A percentile compares a stretch with the other conserved stretches of the same genome.
Evolutionary conservation across 306 rosid genomes (phyloP).

Genomic region (Luffa acutangula): DNA sequence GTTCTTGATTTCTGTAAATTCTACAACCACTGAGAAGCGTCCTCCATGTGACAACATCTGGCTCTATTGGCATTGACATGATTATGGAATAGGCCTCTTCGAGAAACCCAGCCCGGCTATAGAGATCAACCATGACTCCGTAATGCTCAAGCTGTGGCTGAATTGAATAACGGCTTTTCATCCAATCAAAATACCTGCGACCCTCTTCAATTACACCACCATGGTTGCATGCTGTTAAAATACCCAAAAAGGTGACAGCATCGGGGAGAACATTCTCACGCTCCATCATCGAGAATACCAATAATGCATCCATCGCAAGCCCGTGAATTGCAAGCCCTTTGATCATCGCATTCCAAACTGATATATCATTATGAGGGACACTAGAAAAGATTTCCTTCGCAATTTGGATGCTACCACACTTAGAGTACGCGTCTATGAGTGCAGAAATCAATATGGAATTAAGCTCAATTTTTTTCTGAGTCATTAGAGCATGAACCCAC

Average conservation of each 20-base stretch:
- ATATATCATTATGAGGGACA: slow-evolving; percentile 28
- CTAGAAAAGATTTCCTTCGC: slow-evolving; percentile 35
- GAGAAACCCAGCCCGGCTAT: slow-evolving; percentile 50
- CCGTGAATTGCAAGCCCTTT: slow-evolving; percentile 62
- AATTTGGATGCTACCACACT: slow-evolving; percentile 49
- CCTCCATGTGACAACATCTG: slow-evolving; percentile 67
- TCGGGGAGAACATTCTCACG: slow-evolving; percentile 39
- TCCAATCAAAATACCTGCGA: slow-evolving; percentile 33
- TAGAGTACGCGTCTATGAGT: slow-evolving; percentile 55
- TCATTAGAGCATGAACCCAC: slow-evolving; percentile 51
- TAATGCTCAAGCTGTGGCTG: slow-evolving; percentile 57
- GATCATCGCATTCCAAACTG: slow-evolving; percentile 72
- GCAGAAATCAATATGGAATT: slow-evolving; percentile 50
- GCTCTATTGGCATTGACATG: slow-evolving; percentile 46
- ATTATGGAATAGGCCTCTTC: slow-evolving; percentile 45
- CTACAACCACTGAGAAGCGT: slow-evolving; percentile 58
- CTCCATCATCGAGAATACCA: slow-evolving; percentile 41
- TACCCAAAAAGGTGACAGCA: slow-evolving; percentile 48
- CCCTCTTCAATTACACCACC: slow-evolving; percentile 55
- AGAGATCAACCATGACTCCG: slow-evolving; percentile 67
- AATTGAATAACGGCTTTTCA: slow-evolving; percentile 39
- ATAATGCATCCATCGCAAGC: slow-evolving; percentile 40
- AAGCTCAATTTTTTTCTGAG: slow-evolving; percentile 31
- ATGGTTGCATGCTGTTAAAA: slow-evolving; percentile 58
- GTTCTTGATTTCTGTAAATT: slow-evolving; percentile 33